Evolutionary conservation across 2,329 filamentous ascomycete species (phyloP), one percentile per base, ranked within the genome.

Genomic region (Alternaria panax): DNA sequence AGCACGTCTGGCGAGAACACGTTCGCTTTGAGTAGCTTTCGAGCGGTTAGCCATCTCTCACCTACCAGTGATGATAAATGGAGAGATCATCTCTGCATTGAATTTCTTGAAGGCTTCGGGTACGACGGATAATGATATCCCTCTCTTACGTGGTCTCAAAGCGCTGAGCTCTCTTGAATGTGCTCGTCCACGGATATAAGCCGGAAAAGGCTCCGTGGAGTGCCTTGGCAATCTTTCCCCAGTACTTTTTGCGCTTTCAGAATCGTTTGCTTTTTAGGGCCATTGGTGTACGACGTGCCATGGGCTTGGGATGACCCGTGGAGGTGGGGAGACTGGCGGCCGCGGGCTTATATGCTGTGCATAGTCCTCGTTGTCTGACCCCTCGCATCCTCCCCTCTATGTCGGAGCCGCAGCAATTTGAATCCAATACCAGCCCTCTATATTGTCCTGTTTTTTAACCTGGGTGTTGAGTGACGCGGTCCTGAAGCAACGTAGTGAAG

Each of bases 181-280:
- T 48, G 9, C 45, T 48, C 45, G 22, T 48, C 45, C 30, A 34
- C 34, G 27, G 20, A 18, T 25, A 27, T 51, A 51, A 55, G 45
- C 45, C 34, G 45, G 45, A 50, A 42, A 36, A 20, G 5, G 34
- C 45, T 55, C 45, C 42, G 53, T 22, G 12, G 18, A 32, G 18
- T 50, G 34, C 20, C 43, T 51, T 24, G 53, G 45, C 43, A 20
- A 18, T 55, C 27, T 28, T 30, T 22, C 11, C 27, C 6, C 24
- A 55, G 18, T 7, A n/a, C n/a, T 16, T 20, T 5, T 16, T 54
- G 25, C 43, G 45, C 3, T 12, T 14, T 12, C 30, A 38, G 25
- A 32, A 6, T 25, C 0, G 12, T 32, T 14, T 51, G 3, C 34
- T 5, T 16, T 14, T 7, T 7, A 50, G 22, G 25, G 36, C 34